Evolutionary conservation across 1,284 basidiomycete genomes (phyloP).

Genomic region (Cryptococcus depauperatus): DNA sequence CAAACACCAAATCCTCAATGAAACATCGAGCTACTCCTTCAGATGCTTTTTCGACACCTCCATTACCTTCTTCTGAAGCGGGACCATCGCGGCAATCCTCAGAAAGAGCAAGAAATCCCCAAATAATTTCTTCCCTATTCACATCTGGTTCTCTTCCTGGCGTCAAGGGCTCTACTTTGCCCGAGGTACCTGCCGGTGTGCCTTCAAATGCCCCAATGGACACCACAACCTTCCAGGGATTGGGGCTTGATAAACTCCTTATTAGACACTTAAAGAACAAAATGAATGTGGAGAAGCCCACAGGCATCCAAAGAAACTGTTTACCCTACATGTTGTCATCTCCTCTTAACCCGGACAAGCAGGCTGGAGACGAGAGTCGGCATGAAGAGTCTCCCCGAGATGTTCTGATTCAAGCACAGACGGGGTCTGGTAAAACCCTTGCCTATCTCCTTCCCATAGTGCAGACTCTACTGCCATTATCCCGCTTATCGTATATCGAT

Average conservation of each 20-base stretch:
- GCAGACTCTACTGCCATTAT: constrained; percentile 82
- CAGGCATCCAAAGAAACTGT: constrained; percentile 78
- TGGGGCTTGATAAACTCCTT: constrained; percentile 75
- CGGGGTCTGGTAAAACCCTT: constrained; percentile 95
- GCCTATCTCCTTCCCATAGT: constrained; percentile 92
- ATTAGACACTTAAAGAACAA: constrained; percentile 69
- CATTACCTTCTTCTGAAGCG: constrained; percentile 3
- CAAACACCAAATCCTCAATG: neutral
- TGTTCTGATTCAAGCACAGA: constrained; percentile 93
- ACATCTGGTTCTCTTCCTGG: constrained; percentile 50
- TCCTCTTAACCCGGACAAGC: constrained; percentile 29
- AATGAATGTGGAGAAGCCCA: constrained; percentile 78
- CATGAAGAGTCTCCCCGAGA: constrained; percentile 52
- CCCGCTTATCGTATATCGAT: constrained; percentile 79
- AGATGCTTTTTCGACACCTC: neutral
- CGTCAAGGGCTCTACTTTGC: constrained; percentile 6
- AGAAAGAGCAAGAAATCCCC: constrained; percentile 45
- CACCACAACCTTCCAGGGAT: constrained; percentile 62
- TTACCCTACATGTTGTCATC: constrained; percentile 61
- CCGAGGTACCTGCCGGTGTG: constrained; percentile 31
- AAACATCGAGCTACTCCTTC: neutral
- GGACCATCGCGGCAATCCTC: constrained; percentile 22
- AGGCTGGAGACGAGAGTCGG: constrained; percentile 14
- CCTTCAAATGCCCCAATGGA: constrained; percentile 79
- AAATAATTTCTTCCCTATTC: constrained; percentile 87